Conservation (phyloP, 2,329 filamentous ascomycete species). For the Exophiala dermatitidis region DNA sequence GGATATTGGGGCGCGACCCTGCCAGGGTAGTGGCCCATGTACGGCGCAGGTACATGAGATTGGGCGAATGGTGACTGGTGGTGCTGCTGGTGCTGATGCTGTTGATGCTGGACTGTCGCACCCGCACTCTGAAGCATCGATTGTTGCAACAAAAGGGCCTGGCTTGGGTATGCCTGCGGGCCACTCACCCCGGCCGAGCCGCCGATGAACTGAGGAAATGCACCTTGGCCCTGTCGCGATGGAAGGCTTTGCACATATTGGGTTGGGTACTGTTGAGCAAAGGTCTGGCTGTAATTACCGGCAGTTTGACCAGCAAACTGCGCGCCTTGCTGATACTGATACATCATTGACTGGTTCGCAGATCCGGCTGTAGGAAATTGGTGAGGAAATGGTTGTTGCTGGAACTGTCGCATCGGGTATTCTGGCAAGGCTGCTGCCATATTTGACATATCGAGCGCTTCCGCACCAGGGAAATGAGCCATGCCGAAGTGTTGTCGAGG, state of each 20-base stretch:
- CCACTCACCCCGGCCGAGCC: not conserved
- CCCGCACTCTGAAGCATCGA: constrained; percentile 8
- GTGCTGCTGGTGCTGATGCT: constrained; percentile 3
- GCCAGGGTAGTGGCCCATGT: constrained; percentile 8
- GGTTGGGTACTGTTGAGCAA: constrained; percentile 24
- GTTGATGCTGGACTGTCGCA: constrained; percentile 7
- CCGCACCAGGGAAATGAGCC: constrained; percentile 6
- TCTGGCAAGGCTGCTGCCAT: constrained; percentile 28
- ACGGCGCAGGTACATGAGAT: constrained; percentile 1
- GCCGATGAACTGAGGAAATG: constrained; percentile 13
- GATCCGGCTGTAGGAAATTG: constrained; percentile 11
- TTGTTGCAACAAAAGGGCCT: constrained; percentile 15
- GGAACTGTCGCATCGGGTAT: constrained; percentile 22
- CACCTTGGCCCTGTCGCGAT: constrained; percentile 19
- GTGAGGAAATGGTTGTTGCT: constrained; percentile 22
- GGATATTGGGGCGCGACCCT: constrained; percentile 14
- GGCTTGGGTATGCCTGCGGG: constrained; percentile 12
- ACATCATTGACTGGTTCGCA: constrained; percentile 20
- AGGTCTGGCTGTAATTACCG: constrained; percentile 14
- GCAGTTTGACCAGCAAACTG: constrained; percentile 28
- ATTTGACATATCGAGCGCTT: constrained; percentile 27
- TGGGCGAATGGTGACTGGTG: constrained; percentile 11
- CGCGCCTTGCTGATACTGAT: constrained; percentile 25
- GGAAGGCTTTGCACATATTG: constrained; percentile 22
- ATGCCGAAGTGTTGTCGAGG: constrained; percentile 21